These are phyloP conservation scores for Hymenoscyphus scutula DNA, from an alignment of 2,329 filamentous ascomycete genomes.

Conservation along the genomic window DNA sequence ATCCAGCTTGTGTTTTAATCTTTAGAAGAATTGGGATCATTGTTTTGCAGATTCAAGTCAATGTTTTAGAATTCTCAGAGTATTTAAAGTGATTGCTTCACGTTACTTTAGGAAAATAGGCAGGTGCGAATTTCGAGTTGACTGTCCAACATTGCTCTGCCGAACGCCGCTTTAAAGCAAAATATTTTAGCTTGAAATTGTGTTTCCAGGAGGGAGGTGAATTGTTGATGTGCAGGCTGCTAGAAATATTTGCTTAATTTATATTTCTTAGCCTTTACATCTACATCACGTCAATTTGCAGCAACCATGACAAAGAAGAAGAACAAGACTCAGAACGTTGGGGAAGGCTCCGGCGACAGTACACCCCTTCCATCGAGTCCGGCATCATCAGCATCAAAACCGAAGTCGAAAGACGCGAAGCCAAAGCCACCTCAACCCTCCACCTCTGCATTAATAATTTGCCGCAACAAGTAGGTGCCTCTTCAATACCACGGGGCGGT, in stretches of 20 bases:
- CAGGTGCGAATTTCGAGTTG: no score
- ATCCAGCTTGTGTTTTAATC: no score
- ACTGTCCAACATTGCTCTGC: no score
- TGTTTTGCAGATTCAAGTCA: no score
- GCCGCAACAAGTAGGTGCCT: constrained; percentile 64
- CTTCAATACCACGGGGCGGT: neutral
- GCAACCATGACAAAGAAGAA: constrained; percentile 48
- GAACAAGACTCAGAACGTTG: constrained; percentile 41
- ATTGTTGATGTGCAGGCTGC: neutral
- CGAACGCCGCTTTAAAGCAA: neutral
- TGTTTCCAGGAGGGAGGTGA: neutral
- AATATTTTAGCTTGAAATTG: neutral
- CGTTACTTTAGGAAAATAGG: no score
- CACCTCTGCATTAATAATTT: constrained; percentile 56
- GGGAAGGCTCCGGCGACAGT: constrained; percentile 28
- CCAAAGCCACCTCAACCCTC: constrained; percentile 38
- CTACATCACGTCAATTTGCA: neutral
- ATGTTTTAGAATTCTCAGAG: no score
- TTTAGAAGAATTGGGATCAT: no score
- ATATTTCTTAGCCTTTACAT: neutral
- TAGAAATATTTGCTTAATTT: neutral
- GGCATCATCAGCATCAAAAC: constrained; percentile 22
- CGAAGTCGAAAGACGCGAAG: constrained; percentile 25
- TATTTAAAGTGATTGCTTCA: no score
- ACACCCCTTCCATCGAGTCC: constrained; percentile 20